Evolutionary conservation across 257 asterid genomes (phyloP), one percentile per base, ranked within the genome.

Genomic region (Sherardia arvensis): DNA sequence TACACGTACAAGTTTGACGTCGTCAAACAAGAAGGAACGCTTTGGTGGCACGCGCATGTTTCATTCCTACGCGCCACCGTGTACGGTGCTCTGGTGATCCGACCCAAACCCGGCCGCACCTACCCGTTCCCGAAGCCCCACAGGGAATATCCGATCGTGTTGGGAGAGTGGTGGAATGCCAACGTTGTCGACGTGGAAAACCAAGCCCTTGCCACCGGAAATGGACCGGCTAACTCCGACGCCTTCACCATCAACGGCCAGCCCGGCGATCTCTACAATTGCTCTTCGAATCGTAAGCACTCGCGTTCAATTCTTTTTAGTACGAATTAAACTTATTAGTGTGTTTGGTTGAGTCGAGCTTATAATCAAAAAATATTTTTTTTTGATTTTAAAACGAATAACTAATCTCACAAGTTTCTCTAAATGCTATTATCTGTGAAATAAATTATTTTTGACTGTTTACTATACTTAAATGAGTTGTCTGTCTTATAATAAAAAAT

Each of bases 31-130:
- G 96, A 81, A 27, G 96, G 96, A 9, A 88, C 96, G 2, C 94
- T 88, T 4, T 88, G 96, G 96, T 88, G 96, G 96, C 96, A 88
- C 28, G 91, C 91, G 10, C 96, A 88, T 53, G 75, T 66, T 8
- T 75, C 78, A 5, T 74, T 76, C 80, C 87, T 88, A 29, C 83
- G 96, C 15, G 83, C 86, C 15, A 85, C 94, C 0, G 89, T 88
- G 67, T 65, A 88, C 33, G 94, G 96, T 1, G 91, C 86, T 54
- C 65, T 88, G 3, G 59, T 88, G 4, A 88, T 88, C 72, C 80
- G 84, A 3, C 96, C 96, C 34, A 78, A 80, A 65, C 36, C 76
- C 25, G 91, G 90, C 0, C 73, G 66, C 10, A 17, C 71, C 2
- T 88, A 81, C 68, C 96, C 96, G 6, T 88, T 88, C 43, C 83